A percentile compares a stretch with the other conserved stretches of the same genome.
phyloP scores from a whole-genome alignment of 345 rosid species.

The Aquilaria malaccensis region DNA sequence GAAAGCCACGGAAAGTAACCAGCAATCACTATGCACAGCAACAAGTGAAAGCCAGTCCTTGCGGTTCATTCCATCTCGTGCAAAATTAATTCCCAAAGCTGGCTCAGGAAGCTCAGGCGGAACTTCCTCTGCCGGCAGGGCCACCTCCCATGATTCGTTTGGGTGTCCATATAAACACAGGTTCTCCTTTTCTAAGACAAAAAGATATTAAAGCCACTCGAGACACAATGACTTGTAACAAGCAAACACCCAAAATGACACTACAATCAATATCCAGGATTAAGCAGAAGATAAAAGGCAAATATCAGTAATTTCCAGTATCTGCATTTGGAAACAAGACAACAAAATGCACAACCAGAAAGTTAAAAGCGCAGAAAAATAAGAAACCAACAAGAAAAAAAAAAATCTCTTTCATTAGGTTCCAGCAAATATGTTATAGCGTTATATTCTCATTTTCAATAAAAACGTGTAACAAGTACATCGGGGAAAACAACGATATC shows the following conservation, averaged over 20 bases:
- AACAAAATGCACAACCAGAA: no score
- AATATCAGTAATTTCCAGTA: no score
- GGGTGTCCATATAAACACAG: conserved; percentile 72
- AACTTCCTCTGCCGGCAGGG: conserved; percentile 69
- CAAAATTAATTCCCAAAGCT: conserved; percentile 78
- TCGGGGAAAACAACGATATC: no score
- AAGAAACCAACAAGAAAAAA: no score
- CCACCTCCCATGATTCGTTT: conserved; percentile 77
- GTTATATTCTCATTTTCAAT: no score
- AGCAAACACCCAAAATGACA: background rate
- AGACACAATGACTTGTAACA: background rate
- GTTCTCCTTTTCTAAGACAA: conserved; percentile 57
- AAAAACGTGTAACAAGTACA: no score
- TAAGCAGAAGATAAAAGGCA: conserved; percentile 1
- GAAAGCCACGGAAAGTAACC: conserved; percentile 76
- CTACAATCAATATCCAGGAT: background rate
- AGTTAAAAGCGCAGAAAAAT: no score
- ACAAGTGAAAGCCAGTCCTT: conserved; percentile 83
- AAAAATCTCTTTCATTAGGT: no score
- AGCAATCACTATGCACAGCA: conserved; percentile 79
- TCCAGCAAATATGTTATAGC: no score
- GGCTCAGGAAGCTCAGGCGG: conserved; percentile 91
- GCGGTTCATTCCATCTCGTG: conserved; percentile 73
- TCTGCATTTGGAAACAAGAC: no score
- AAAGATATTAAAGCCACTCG: background rate